Base-by-base conservation (phyloP, 75 land plant species). In the Gnetum montanum region DNA sequence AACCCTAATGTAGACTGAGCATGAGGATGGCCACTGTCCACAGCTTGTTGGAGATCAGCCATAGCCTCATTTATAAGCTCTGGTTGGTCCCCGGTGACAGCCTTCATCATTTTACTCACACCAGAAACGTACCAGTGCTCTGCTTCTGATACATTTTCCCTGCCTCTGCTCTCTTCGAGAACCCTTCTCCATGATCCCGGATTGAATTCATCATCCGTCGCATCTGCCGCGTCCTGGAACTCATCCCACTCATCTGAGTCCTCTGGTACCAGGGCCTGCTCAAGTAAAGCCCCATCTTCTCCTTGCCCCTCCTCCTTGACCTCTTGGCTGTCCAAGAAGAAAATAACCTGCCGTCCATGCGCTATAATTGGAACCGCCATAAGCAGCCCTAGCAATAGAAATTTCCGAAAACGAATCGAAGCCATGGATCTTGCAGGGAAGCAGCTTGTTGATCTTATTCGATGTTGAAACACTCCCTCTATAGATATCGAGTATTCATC, bases 1-100 rank as follows among this genome's bases (percentile, higher is more conserved):
- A 84, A 88, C 18, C 72, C 97, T 16, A 88, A 37, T 16, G 71
- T 76, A 47, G 97, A 92, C 61, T 76, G 80, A n/a, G 95, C 95
- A 63, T 81, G 85, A 4, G 89, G 68, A 33, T 77, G 47, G 0
- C 81, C 94, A 0, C 19, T 47, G 4, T 45, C 43, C n/a, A 85
- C 85, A 7, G 74, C 76, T 6, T 51, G 66, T 27, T 72, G 67
- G 30, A 88, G 58, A 44, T 64, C 49, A 27, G 54, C 31, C 4
- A 65, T 65, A 18, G 79, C 74, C 22, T 61, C 74, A 0, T 37
- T 53, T 53, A 75, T 60, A 24, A 27, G 43, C 6, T 59, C 28
- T 16, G 75, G 69, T 4, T 80, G 79, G 31, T 58, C 79, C 19
- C 58, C 53, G 19, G 61, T 48, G 11, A 63, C 67, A 31, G 84